These are phyloP conservation scores for Lanzia echinophila DNA, from an alignment of 2,329 filamentous ascomycete genomes.

Conservation along the genomic window DNA sequence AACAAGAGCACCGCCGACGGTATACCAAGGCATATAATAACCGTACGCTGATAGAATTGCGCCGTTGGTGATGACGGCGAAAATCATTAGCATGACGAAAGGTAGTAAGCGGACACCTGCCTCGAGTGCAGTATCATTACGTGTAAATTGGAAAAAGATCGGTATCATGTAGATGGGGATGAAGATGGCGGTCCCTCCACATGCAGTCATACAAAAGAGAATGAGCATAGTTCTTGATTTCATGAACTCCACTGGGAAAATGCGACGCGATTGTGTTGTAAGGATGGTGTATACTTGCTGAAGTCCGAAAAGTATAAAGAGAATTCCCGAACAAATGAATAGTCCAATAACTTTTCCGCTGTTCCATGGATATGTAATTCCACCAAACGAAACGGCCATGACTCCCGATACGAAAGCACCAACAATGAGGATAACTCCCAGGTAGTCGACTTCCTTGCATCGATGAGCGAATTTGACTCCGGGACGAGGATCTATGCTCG, in stretches of 20 bases:
- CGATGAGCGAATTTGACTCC: slow-evolving; percentile 21
- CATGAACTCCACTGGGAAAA: slow-evolving; percentile 30
- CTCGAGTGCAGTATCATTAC: slow-evolving; percentile 41
- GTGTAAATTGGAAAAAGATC: slow-evolving; percentile 46
- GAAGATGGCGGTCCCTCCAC: slow-evolving; percentile 32
- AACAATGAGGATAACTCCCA: slow-evolving; percentile 28
- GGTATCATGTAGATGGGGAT: slow-evolving; percentile 38
- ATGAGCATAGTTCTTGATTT: slow-evolving; percentile 33
- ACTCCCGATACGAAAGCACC: slow-evolving; percentile 30
- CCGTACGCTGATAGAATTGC: slow-evolving; percentile 31
- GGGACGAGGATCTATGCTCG: slow-evolving; percentile 31
- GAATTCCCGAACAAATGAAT: slow-evolving; percentile 40
- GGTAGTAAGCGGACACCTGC: slow-evolving; percentile 34
- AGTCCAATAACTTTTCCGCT: slow-evolving; percentile 23
- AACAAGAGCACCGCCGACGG: slow-evolving; percentile 30
- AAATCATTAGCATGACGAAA: slow-evolving; percentile 32
- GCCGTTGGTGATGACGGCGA: slow-evolving; percentile 31
- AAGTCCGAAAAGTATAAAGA: slow-evolving; percentile 20
- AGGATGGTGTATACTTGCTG: slow-evolving; percentile 26
- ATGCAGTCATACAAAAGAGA: slow-evolving; percentile 31
- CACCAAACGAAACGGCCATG: slow-evolving; percentile 32
- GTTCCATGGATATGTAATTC: slow-evolving; percentile 28
- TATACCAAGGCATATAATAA: slow-evolving; percentile 36
- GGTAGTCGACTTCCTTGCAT: slow-evolving; percentile 23
- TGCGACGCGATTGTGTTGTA: slow-evolving; percentile 21